Base-by-base conservation (phyloP, 805 yeast genomes). In the Lipomyces sp. region DNA sequence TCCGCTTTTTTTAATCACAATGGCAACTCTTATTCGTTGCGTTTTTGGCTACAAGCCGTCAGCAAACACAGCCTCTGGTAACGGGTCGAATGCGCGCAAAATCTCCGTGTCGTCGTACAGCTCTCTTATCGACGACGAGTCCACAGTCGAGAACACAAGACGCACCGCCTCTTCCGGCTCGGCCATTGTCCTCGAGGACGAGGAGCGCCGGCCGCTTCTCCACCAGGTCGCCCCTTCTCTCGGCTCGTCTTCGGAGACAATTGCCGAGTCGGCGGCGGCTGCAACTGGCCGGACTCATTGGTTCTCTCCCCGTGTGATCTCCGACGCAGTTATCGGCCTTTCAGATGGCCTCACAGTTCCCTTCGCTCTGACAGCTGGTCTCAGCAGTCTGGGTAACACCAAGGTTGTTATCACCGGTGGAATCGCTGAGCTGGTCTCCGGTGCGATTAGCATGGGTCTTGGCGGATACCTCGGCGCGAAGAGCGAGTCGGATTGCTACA, bases 331-430 rank as follows among this genome's bases (percentile, higher is more conserved):
- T 60, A 91, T 91, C 64, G 98, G 98, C 4, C 78, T 91, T 44
- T 83, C 93, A 32, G 98, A 91, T 67, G 98, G 98, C 3, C 77
- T 91, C 59, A 91, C 98, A 0, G 98, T 91, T 36, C 98, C 98
- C n/a, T 91, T 91, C 75, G 98, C 98, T 1, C 77, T 93, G 61
- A 93, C 98, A 1, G 98, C 98, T 0, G 98, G 98, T 43, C 76
- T 91, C 49, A 84, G 95, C 1, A 83, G 95, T 1, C 76, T 91
- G 46, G 98, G 98, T 46, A 86, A 87, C 67, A 74, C 96, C 16
- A 84, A 80, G 67, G 77, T 91, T 57, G 98, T 91, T 45, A 89
- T 91, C 55, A 89, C 98, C 24, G 98, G 98, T 75, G 98, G 98
- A 22, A 80, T 91, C 78, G 98, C 98, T 8, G 98, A 91, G 73